Evolutionary conservation across 2,329 filamentous ascomycete genomes (phyloP).

Genomic region (Aspergillus phoenicis): DNA sequence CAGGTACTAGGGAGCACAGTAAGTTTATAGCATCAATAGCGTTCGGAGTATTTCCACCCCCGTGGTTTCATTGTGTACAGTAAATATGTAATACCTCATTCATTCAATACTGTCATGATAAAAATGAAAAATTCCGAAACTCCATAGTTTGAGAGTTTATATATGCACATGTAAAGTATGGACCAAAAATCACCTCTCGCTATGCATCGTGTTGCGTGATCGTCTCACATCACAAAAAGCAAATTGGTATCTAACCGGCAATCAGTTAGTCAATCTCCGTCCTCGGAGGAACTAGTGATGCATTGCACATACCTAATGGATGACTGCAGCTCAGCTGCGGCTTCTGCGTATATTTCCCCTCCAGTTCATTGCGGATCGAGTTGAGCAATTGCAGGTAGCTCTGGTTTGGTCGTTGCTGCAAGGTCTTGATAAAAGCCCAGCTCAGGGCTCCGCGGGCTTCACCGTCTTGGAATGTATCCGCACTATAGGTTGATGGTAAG

Average conservation of each 20-base stretch:
- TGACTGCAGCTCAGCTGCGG: conserved; percentile 96
- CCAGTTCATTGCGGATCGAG: conserved; percentile 84
- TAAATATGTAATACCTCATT: neutral
- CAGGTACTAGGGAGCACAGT: too few species aligned
- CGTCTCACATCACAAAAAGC: conserved; percentile 65
- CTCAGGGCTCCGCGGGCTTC: conserved; percentile 97
- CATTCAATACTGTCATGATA: neutral
- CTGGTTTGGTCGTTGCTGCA: conserved; percentile 89
- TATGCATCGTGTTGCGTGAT: conserved; percentile 3
- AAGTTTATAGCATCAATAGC: too few species aligned
- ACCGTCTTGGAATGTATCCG: conserved; percentile 84
- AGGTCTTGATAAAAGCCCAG: conserved; percentile 87
- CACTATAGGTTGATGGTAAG: conserved; percentile 53
- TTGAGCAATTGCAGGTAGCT: conserved; percentile 94
- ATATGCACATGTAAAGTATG: neutral
- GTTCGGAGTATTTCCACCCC: too few species aligned
- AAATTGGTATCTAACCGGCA: conserved; percentile 61
- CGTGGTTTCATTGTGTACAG: neutral
- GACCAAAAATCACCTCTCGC: neutral
- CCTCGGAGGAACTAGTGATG: conserved; percentile 6
- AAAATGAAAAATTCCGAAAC: neutral
- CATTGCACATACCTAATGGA: conserved; percentile 73
- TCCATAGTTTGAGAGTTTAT: neutral
- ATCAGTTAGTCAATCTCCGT: conserved; percentile 5
- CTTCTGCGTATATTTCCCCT: conserved; percentile 88